Evolutionary conservation across 345 rosid genomes (phyloP), one percentile per base, ranked within the genome.

Genomic region (Salix viminalis): DNA sequence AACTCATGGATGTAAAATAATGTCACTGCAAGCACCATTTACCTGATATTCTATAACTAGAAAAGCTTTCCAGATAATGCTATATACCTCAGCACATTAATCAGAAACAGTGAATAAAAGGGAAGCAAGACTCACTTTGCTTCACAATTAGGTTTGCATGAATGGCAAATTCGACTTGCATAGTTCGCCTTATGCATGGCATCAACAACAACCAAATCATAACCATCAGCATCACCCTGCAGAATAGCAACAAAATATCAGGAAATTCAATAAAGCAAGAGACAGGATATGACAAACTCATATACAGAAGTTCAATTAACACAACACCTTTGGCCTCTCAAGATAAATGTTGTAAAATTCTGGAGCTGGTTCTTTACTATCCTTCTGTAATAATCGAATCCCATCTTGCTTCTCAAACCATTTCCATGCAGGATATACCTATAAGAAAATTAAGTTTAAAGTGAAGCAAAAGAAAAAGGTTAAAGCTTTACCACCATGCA

Each of bases 321-420:
- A 61, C 70, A 74, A 64, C 67, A 96, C 99, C 99, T 96, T 96
- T 80, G 99, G 99, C 86, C 99, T 94, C 88, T 96, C 99, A 32
- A 96, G 97, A 83, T 96, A 87, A 75, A 96, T 96, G 84, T 96
- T 96, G 89, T 96, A 96, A 84, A 96, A 96, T 86, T 96, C 99
- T 75, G 99, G 99, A 76, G 99, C 99, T 26, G 97, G 99, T 74
- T 96, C 99, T 75, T 93, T 88, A 78, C 80, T 94, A 83, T 94
- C 90, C 84, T 94, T 92, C 84, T 96, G 99, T 81, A 96, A 85
- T 71, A 93, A 90, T 68, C 98, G 94, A 73, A 96, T 96, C 65
- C 98, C 99, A 88, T 96, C 99, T 87, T 96, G 99, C 90, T 96
- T 96, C 89, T 96, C 99, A 76, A 86, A 94, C 99, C 99, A 96